Evolutionary conservation across 148 eudicot species (phyloP).

Genomic region (Fagopyrum tataricum): DNA sequence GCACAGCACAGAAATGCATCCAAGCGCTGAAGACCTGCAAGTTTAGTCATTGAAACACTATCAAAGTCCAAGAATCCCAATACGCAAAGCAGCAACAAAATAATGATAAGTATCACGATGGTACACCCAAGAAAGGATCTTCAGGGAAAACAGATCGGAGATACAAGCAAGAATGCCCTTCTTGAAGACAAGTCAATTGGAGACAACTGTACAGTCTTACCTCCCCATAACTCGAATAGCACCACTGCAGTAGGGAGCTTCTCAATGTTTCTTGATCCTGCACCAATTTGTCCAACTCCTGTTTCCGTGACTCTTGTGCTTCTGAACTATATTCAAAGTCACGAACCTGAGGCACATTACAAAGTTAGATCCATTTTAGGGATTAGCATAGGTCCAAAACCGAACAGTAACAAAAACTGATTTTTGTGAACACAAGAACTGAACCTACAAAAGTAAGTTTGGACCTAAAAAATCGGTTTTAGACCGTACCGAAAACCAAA

Average conservation of each 20-base stretch:
- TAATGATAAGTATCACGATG: neutral
- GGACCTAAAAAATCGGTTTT: too few species aligned
- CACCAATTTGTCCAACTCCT: constrained; percentile 71
- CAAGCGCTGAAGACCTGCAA: constrained; percentile 65
- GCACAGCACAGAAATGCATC: constrained; percentile 95
- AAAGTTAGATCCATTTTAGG: neutral
- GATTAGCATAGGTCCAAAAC: too few species aligned
- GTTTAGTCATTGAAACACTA: constrained; percentile 1
- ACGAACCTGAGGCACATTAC: constrained; percentile 53
- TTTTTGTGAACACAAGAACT: too few species aligned
- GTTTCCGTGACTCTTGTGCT: constrained; percentile 77
- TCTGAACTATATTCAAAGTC: constrained; percentile 77
- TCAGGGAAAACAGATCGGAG: neutral
- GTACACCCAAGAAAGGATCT: neutral
- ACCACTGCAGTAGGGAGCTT: constrained; percentile 91
- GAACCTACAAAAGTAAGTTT: too few species aligned
- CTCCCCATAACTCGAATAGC: constrained; percentile 98
- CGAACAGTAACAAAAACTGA: too few species aligned
- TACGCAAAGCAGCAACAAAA: neutral
- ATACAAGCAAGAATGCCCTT: neutral
- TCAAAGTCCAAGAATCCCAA: neutral
- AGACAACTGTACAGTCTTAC: constrained; percentile 25
- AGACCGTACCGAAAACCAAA: too few species aligned
- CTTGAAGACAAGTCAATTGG: neutral
- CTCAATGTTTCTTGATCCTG: constrained; percentile 80